phyloP scores from a whole-genome alignment of 345 rosid species.

The Eucalyptus pauciflora region DNA sequence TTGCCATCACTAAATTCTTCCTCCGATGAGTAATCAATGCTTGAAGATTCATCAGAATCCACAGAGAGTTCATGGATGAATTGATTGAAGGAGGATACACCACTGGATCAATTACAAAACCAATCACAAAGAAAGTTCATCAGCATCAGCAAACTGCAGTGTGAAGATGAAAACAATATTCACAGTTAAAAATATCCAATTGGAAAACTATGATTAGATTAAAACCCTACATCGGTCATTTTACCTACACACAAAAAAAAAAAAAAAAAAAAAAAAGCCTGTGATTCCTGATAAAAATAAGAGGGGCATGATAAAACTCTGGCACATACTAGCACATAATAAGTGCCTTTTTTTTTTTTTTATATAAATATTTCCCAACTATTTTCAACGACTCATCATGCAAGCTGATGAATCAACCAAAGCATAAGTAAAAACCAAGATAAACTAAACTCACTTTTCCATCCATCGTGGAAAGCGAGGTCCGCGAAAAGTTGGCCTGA shows the following conservation, averaged over 20 bases:
- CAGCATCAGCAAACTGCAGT: not conserved
- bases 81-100: conserved; percentile 91
- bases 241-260: not conserved
- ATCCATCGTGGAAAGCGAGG: conserved; percentile 92
- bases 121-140: not conserved
- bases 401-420: not conserved
- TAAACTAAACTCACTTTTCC: conserved; percentile 66
- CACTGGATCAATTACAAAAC: conserved; percentile 25
- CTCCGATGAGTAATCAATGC: conserved; percentile 56
- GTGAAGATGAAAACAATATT: not conserved
- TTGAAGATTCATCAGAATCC: conserved; percentile 65
- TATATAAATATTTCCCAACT: not conserved
- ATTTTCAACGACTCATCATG: not conserved
- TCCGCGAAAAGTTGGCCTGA: conserved; percentile 79
- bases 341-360: not conserved
- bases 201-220: not conserved
- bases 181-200: not conserved
- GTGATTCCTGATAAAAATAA: not conserved
- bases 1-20: conserved; percentile 62
- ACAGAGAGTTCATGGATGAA: conserved; percentile 81
- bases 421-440: not conserved
- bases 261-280: not conserved
- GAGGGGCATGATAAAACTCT: not conserved
- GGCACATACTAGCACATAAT: not conserved
- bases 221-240: not conserved